phyloP scores from a whole-genome alignment of 2,329 filamentous ascomycete genomes.

The Penicillium decumbens region DNA sequence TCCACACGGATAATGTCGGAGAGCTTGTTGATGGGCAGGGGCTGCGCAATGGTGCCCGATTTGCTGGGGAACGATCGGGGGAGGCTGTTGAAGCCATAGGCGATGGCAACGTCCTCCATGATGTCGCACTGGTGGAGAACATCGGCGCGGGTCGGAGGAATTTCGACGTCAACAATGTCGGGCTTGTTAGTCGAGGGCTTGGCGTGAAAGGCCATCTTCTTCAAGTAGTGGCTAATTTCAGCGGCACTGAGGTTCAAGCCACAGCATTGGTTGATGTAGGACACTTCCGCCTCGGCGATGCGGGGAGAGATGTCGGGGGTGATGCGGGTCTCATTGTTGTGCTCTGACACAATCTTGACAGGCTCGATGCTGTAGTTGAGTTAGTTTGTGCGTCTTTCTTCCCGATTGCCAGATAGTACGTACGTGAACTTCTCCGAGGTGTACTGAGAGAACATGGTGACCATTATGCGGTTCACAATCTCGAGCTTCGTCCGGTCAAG shows the following conservation, averaged over 20 bases:
- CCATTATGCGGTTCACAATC: slow-evolving; percentile 90
- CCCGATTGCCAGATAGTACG: slow-evolving; percentile 13
- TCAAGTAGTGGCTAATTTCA: slow-evolving; percentile 72
- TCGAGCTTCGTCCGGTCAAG: slow-evolving; percentile 95
- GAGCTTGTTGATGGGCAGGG: slow-evolving; percentile 89
- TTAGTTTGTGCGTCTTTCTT: slow-evolving; percentile 4
- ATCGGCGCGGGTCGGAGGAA: slow-evolving; percentile 87
- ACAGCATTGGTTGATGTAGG: slow-evolving; percentile 91
- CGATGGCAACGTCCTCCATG: slow-evolving; percentile 97
- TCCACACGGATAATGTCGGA: slow-evolving; percentile 85
- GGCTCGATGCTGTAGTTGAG: slow-evolving; percentile 63
- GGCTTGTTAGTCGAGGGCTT: slow-evolving; percentile 65
- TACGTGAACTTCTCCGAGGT: slow-evolving; percentile 78
- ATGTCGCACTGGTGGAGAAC: slow-evolving; percentile 95
- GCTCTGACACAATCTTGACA: slow-evolving; percentile 83
- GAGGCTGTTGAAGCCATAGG: slow-evolving; percentile 95
- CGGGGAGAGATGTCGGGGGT: slow-evolving; percentile 77
- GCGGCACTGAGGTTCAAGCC: slow-evolving; percentile 71
- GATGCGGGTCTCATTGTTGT: slow-evolving; percentile 77
- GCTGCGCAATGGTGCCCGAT: slow-evolving; percentile 78
- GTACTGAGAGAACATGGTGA: slow-evolving; percentile 95
- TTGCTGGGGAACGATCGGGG: slow-evolving; percentile 82
- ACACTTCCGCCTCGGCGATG: slow-evolving; percentile 73
- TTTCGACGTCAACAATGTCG: slow-evolving; percentile 71
- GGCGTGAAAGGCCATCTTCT: slow-evolving; percentile 84